phyloP scores from a whole-genome alignment of 441 rosid species.

The Populus hybrid region DNA sequence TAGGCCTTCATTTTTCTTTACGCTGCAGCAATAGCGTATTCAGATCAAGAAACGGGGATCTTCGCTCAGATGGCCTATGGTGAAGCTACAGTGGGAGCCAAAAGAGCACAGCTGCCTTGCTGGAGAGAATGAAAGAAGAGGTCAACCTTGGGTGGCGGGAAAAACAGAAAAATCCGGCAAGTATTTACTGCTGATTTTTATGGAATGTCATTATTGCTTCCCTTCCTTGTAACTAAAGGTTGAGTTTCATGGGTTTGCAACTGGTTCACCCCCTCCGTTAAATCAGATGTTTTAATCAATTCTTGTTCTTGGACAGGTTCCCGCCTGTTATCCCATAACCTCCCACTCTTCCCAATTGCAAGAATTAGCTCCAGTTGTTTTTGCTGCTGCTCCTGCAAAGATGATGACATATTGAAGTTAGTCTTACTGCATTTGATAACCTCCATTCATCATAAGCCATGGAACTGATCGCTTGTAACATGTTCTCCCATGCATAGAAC shows the following conservation, averaged over 20 bases:
- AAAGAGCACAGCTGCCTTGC: not conserved
- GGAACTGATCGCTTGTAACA: not conserved
- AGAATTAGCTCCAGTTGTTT: slow-evolving; percentile 87
- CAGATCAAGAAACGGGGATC: not conserved
- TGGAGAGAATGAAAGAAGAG: too few relatives aligned
- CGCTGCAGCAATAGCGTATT: slow-evolving; percentile 8
- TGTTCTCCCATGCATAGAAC: not conserved
- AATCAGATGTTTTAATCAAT: slow-evolving; percentile 24
- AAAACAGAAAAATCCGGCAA: not conserved
- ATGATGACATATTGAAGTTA: slow-evolving; percentile 8
- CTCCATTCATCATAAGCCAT: slow-evolving; percentile 5
- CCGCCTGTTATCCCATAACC: slow-evolving; percentile 50
- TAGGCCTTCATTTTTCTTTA: slow-evolving; percentile 5
- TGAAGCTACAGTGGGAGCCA: not conserved
- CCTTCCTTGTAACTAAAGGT: slow-evolving; percentile 27
- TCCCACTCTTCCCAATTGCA: slow-evolving; percentile 65
- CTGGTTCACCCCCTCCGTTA: slow-evolving; percentile 28
- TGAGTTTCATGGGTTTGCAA: slow-evolving; percentile 31
- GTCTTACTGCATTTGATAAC: slow-evolving; percentile 9
- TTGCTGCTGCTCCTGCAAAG: slow-evolving; percentile 77
- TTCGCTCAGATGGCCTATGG: not conserved
- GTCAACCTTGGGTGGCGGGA: slow-evolving; percentile 6
- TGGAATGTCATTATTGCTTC: slow-evolving; percentile 34
- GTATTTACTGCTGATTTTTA: slow-evolving; percentile 21
- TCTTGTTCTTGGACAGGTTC: slow-evolving; percentile 29